Conservation (phyloP, 306 rosid genomes). For the Ormosia emarginata region DNA sequence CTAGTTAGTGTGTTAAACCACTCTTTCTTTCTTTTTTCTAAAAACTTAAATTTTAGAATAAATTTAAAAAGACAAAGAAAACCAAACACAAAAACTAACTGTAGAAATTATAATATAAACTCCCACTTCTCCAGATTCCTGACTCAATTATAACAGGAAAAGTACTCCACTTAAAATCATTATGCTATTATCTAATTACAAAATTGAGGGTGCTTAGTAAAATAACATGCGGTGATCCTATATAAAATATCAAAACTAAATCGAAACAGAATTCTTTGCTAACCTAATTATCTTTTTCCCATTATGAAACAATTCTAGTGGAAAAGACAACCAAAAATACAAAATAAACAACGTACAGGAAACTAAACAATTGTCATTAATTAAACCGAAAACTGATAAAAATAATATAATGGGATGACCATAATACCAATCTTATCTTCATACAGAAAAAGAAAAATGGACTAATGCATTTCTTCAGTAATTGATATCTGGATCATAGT, state of each 20-base stretch:
- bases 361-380: not conserved
- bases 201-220: not conserved
- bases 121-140: not conserved
- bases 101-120: not conserved
- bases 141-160: not conserved
- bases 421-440: constrained; percentile 6
- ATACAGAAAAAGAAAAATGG: not conserved
- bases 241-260: not conserved
- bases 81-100: not conserved
- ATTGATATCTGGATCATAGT: constrained; percentile 13
- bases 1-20: too few species aligned
- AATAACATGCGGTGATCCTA: not conserved
- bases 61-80: not conserved
- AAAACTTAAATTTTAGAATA: not conserved
- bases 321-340: not conserved
- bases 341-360: not conserved
- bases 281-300: not conserved
- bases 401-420: not conserved
- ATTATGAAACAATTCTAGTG: not conserved
- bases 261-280: not conserved
- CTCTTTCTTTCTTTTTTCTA: too few species aligned
- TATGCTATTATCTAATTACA: not conserved
- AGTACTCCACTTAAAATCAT: not conserved
- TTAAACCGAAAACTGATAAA: not conserved
- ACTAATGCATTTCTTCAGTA: constrained; percentile 18